A percentile compares a stretch with the other conserved stretches of the same genome.
Conservation (phyloP, 148 eudicot species). For the Cornus suecica region DNA sequence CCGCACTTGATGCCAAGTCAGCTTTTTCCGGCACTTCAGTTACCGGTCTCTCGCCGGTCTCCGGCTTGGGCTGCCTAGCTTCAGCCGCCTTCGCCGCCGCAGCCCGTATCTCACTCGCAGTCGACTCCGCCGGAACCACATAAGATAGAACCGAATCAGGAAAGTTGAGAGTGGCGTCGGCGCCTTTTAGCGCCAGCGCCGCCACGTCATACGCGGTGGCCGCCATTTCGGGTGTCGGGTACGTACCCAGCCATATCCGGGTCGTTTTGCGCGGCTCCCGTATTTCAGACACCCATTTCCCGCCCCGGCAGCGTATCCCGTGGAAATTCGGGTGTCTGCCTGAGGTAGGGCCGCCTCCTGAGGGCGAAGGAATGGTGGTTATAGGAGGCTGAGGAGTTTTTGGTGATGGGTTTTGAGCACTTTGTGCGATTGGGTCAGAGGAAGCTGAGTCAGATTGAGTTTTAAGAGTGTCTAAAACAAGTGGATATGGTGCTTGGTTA, state of each 20-base stretch:
- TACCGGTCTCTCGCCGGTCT: constrained; percentile 7
- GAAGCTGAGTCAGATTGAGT: background rate
- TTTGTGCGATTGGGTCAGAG: background rate
- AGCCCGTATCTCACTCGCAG: constrained; percentile 34
- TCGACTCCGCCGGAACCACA: constrained; percentile 40
- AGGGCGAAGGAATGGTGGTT: background rate
- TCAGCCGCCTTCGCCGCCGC: constrained; percentile 50
- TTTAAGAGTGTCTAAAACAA: background rate
- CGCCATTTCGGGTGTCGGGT: constrained; percentile 35
- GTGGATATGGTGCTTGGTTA: background rate
- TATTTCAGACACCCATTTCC: constrained; percentile 43
- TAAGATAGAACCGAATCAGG: constrained; percentile 34
- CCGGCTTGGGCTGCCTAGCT: constrained; percentile 26
- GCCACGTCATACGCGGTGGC: constrained; percentile 62
- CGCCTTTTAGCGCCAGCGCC: constrained; percentile 51
- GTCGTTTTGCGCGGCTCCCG: constrained; percentile 36
- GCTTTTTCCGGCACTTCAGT: constrained; percentile 18
- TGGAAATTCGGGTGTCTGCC: constrained; percentile 23
- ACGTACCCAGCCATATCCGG: constrained; percentile 43
- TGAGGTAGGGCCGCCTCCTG: constrained; percentile 3
- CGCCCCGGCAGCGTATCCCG: constrained; percentile 34
- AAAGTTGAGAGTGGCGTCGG: constrained; percentile 50
- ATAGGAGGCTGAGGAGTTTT: background rate
- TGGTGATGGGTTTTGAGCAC: background rate
- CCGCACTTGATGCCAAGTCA: background rate